phyloP scores from a whole-genome alignment of 2,329 filamentous ascomycete species.

The Paecilomyces fulvus region DNA sequence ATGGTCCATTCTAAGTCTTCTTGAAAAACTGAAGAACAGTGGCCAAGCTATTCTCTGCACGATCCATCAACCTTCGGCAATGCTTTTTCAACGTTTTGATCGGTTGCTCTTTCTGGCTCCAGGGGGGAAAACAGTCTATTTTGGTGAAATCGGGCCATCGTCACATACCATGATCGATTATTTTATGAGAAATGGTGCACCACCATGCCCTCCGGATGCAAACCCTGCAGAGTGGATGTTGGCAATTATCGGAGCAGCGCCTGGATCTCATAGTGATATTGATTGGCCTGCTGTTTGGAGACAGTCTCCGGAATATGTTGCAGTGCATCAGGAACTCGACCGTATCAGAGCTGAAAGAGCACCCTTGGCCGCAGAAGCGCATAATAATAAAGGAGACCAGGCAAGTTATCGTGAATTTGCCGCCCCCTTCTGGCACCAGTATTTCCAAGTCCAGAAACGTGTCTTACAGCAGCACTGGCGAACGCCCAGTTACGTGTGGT shows the following conservation, averaged over 20 bases:
- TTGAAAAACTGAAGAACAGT: constrained; percentile 81
- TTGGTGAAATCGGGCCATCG: constrained; percentile 56
- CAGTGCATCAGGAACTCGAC: constrained; percentile 50
- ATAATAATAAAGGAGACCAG: constrained; percentile 30
- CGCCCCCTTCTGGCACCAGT: constrained; percentile 61
- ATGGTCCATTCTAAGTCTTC: constrained; percentile 80
- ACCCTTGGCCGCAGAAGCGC: constrained; percentile 31
- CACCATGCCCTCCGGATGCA: constrained; percentile 50
- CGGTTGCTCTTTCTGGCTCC: constrained; percentile 55
- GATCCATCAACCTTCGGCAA: constrained; percentile 93
- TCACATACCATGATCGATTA: constrained; percentile 51
- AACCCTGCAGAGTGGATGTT: constrained; percentile 75
- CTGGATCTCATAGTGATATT: constrained; percentile 54
- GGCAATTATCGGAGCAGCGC: constrained; percentile 50
- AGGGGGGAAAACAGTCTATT: constrained; percentile 61
- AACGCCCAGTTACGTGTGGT: constrained; percentile 80
- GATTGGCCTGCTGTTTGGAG: constrained; percentile 60
- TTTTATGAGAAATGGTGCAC: constrained; percentile 58
- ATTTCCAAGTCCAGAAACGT: constrained; percentile 59
- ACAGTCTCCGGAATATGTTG: constrained; percentile 47
- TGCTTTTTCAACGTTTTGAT: constrained; percentile 83
- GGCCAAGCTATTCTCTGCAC: constrained; percentile 94
- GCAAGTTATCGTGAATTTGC: constrained; percentile 69
- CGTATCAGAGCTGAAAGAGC: constrained; percentile 33
- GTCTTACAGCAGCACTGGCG: constrained; percentile 92